Evolutionary conservation across 371 early-diverging fungal genomes (phyloP).

Genomic region (Lichtheimia ramosa): DNA sequence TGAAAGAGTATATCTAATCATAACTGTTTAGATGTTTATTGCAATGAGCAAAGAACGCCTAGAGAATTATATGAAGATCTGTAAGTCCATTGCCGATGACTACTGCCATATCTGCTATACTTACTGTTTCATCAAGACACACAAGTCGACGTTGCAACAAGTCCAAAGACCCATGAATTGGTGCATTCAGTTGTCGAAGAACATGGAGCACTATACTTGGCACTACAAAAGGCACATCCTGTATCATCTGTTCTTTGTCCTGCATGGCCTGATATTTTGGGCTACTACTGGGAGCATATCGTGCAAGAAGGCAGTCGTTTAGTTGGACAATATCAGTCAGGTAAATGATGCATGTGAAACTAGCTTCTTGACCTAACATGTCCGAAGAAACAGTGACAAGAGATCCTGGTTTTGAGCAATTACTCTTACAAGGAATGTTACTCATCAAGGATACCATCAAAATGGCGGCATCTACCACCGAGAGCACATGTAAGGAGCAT

Average conservation of each 20-base stretch:
- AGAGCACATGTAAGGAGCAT: constrained; percentile 21
- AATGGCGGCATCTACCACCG: constrained; percentile 48
- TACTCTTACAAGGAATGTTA: constrained; percentile 69
- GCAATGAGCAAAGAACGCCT: constrained; percentile 54
- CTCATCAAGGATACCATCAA: constrained; percentile 72
- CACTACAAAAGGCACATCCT: constrained; percentile 70
- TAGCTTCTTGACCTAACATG: not conserved
- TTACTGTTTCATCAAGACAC: not conserved
- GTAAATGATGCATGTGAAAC: not conserved
- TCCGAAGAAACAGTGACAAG: too few species aligned
- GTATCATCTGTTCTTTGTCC: constrained; percentile 71
- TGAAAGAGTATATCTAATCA: not conserved
- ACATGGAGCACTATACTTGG: constrained; percentile 84
- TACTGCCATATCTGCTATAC: not conserved
- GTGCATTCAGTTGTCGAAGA: constrained; percentile 62
- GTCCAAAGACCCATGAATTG: constrained; percentile 4
- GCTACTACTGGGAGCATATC: constrained; percentile 74
- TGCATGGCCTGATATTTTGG: constrained; percentile 64
- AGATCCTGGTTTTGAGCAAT: constrained; percentile 18
- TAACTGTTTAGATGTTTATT: constrained; percentile 40
- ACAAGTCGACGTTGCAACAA: not conserved
- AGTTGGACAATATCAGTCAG: constrained; percentile 18
- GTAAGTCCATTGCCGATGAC: constrained; percentile 30
- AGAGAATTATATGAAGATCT: constrained; percentile 56
- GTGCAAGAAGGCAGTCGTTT: constrained; percentile 25